phyloP scores from a whole-genome alignment of 495 filamentous ascomycete genomes.

The Lasiosphaeria miniovina region DNA sequence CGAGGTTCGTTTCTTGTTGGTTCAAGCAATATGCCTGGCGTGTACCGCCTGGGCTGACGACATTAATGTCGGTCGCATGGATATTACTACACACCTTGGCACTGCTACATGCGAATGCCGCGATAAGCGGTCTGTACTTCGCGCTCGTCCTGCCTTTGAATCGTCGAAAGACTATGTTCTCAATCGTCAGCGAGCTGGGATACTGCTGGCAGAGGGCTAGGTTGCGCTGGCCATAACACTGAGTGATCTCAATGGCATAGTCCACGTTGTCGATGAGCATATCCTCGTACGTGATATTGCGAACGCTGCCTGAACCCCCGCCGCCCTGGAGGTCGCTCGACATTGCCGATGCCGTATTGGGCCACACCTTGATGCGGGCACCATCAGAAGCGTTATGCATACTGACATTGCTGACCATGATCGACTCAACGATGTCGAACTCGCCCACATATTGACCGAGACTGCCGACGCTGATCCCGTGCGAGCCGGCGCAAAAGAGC shows the following conservation, averaged over 20 bases:
- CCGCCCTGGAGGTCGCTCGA: slow-evolving; percentile 30
- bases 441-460: slow-evolving; percentile 64
- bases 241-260: slow-evolving; percentile 58
- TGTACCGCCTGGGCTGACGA: slow-evolving; percentile 49
- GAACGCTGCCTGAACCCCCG: slow-evolving; percentile 36
- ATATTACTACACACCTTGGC: slow-evolving; percentile 53
- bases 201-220: slow-evolving; percentile 56
- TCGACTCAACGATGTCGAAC: slow-evolving; percentile 62
- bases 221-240: slow-evolving; percentile 64
- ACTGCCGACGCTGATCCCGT: slow-evolving; percentile 69
- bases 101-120: slow-evolving; percentile 51
- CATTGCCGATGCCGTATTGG: slow-evolving; percentile 24
- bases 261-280: slow-evolving; percentile 57
- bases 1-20: slow-evolving; percentile 43
- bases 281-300: slow-evolving; percentile 58
- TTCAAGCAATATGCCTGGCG: slow-evolving; percentile 53
- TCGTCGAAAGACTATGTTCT: slow-evolving; percentile 20
- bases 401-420: slow-evolving; percentile 63
- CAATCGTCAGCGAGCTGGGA: slow-evolving; percentile 34
- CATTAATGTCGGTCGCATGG: slow-evolving; percentile 47
- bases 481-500: slow-evolving; percentile 66
- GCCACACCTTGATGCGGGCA: slow-evolving; percentile 61
- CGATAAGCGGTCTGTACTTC: slow-evolving; percentile 22
- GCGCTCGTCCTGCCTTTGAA: slow-evolving; percentile 21
- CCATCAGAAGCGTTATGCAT: slow-evolving; percentile 65